These are phyloP conservation scores for Sugiyamaella mastotermitis DNA, from an alignment of 805 yeast species.

Conservation along the genomic window DNA sequence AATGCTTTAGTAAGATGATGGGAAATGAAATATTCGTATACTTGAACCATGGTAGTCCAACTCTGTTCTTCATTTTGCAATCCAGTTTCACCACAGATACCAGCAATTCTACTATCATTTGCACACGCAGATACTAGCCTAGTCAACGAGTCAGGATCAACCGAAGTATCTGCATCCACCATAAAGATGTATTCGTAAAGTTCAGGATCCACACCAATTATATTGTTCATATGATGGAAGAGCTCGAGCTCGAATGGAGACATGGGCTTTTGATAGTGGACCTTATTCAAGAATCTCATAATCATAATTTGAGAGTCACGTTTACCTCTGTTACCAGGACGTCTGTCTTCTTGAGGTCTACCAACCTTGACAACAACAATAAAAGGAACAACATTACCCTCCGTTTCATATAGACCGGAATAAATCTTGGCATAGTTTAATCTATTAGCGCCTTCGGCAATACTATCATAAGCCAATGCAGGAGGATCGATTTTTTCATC, in stretches of 20 bases:
- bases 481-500: conserved; percentile 44
- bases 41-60: conserved; percentile 58
- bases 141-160: conserved; percentile 46
- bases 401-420: conserved; percentile 54
- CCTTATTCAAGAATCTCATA: conserved; percentile 53
- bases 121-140: conserved; percentile 54
- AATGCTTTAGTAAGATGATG: conserved; percentile 61
- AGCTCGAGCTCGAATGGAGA: conserved; percentile 50
- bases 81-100: conserved; percentile 59
- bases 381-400: conserved; percentile 49
- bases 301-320: conserved; percentile 57
- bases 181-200: conserved; percentile 49
- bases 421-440: conserved; percentile 57
- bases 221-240: conserved; percentile 47
- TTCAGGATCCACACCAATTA: conserved; percentile 58
- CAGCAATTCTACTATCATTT: conserved; percentile 52
- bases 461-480: conserved; percentile 49
- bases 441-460: conserved; percentile 54
- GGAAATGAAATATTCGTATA: conserved; percentile 57
- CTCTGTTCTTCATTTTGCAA: conserved; percentile 47
- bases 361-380: conserved; percentile 53
- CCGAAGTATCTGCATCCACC: conserved; percentile 62
- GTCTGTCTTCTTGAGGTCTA: conserved; percentile 43
- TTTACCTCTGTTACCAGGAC: conserved; percentile 60
- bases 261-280: conserved; percentile 56